Evolutionary conservation across 2,329 filamentous ascomycete genomes (phyloP).

Genomic region (Gnomoniopsis sp.): DNA sequence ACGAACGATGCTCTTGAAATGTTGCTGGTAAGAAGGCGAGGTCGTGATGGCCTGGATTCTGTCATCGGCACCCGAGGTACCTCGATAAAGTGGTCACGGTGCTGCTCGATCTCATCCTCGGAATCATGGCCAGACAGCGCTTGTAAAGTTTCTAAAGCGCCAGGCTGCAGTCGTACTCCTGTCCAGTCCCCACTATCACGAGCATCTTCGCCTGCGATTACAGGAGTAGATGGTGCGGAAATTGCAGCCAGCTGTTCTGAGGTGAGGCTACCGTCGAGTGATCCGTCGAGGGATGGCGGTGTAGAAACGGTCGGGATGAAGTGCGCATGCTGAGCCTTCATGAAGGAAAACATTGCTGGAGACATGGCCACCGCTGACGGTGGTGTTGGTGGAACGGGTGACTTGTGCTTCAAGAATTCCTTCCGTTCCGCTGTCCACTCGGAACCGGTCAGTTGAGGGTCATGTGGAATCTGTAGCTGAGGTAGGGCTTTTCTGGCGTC

Average conservation of each 20-base stretch:
- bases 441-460: background rate
- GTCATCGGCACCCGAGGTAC: constrained; percentile 39
- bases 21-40: constrained; percentile 45
- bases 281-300: constrained; percentile 86
- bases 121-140: constrained; percentile 60
- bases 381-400: constrained; percentile 61
- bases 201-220: constrained; percentile 56
- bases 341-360: constrained; percentile 68
- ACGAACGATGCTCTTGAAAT: constrained; percentile 27
- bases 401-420: constrained; percentile 45
- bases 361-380: constrained; percentile 71
- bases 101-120: constrained; percentile 57
- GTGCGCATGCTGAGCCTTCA: constrained; percentile 59
- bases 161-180: constrained; percentile 72
- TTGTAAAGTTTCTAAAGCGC: constrained; percentile 75
- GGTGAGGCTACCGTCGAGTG: constrained; percentile 81
- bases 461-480: constrained; percentile 49
- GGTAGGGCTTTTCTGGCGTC: constrained; percentile 37
- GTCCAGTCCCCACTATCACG: constrained; percentile 63
- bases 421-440: constrained; percentile 10
- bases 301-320: constrained; percentile 72
- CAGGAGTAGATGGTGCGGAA: constrained; percentile 81
- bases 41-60: constrained; percentile 52
- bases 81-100: constrained; percentile 54
- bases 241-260: constrained; percentile 83